phyloP scores from a whole-genome alignment of 768 basidiomycete species.

The Austroboletus eburneus region DNA sequence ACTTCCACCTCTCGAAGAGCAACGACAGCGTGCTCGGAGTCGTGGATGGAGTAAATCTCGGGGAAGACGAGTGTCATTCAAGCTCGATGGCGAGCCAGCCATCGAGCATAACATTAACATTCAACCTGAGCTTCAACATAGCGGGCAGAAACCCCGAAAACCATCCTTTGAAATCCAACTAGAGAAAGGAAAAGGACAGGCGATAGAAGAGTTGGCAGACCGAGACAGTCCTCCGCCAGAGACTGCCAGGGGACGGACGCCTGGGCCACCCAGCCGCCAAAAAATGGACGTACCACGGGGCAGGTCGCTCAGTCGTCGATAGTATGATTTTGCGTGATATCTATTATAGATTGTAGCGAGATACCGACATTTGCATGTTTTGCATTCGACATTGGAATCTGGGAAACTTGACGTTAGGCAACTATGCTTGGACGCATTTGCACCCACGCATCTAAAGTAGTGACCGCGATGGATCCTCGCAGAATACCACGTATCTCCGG shows the following conservation, averaged over 20 bases:
- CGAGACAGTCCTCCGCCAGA: conserved; percentile 9
- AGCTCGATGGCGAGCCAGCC: conserved; percentile 31
- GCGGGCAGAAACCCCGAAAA: conserved; percentile 6
- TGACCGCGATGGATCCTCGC: conserved; percentile 11
- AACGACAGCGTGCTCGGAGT: conserved; percentile 31
- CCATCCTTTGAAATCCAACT: conserved; percentile 9
- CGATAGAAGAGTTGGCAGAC: conserved; percentile 10
- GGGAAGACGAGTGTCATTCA: conserved; percentile 57
- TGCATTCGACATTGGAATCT: neutral
- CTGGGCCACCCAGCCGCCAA: conserved; percentile 20
- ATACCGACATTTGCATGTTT: conserved; percentile 7
- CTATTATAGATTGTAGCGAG: conserved; percentile 3
- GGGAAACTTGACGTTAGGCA: no score
- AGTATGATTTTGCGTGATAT: conserved; percentile 9
- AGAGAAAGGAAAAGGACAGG: conserved; percentile 16
- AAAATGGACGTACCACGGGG: conserved; percentile 15
- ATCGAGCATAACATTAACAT: conserved; percentile 3
- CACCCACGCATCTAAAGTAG: conserved; percentile 2
- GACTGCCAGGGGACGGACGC: conserved; percentile 22
- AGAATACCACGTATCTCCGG: conserved; percentile 18
- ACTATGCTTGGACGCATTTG: neutral
- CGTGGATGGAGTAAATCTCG: conserved; percentile 49
- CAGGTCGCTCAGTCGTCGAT: conserved; percentile 22
- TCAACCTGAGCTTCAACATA: conserved; percentile 4
- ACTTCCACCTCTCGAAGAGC: conserved; percentile 32